Evolutionary conservation across 2,329 filamentous ascomycete genomes (phyloP).

Genomic region (Amphichorda felina): DNA sequence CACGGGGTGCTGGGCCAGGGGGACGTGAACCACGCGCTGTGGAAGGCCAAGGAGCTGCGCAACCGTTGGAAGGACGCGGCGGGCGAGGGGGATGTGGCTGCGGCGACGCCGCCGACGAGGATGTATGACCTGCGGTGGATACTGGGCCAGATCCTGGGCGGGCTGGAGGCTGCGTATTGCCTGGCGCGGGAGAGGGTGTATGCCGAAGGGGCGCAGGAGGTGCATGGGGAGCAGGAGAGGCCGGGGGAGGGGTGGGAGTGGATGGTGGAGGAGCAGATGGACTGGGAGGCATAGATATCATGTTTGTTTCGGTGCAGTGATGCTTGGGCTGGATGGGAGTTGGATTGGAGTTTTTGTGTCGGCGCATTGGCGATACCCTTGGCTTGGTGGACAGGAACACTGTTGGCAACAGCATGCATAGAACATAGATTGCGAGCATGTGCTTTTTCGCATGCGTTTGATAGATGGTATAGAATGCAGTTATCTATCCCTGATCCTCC

Average conservation of each 20-base stretch:
- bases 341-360: neutral
- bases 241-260: constrained; percentile 22
- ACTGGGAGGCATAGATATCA: constrained; percentile 18
- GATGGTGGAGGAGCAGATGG: constrained; percentile 26
- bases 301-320: neutral
- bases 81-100: constrained; percentile 13
- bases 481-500: no score
- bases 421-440: no score
- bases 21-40: constrained; percentile 44
- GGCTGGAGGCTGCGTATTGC: constrained; percentile 44
- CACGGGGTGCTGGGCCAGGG: constrained; percentile 40
- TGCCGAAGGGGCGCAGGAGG: constrained; percentile 5
- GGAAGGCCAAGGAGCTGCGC: constrained; percentile 55
- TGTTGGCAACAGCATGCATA: no score
- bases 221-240: constrained; percentile 2
- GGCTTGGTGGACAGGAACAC: no score
- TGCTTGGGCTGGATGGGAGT: no score
- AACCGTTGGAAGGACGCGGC: constrained; percentile 62
- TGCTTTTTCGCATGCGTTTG: no score
- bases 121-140: constrained; percentile 52
- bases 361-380: neutral
- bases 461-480: no score
- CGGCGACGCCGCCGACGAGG: constrained; percentile 26
- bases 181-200: constrained; percentile 34
- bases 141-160: constrained; percentile 41